Percentiles rank a stretch among this genome's conserved stretches.
These are phyloP conservation scores for Allium cepa DNA, from an alignment of 106 monocot species.

Conservation along the genomic window DNA sequence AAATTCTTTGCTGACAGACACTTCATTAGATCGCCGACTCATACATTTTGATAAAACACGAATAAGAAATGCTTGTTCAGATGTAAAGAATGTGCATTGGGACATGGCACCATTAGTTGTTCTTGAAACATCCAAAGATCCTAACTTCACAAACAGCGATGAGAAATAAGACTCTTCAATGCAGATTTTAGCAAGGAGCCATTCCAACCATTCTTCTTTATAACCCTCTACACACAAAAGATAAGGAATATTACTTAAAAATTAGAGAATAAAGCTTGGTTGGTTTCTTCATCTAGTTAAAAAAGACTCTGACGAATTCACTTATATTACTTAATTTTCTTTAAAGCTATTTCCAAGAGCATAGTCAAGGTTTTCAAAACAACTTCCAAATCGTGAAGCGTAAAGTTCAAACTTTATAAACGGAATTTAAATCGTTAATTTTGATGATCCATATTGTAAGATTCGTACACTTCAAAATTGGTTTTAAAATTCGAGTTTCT, in stretches of 20 bases:
- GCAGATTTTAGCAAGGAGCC: conserved; percentile 64
- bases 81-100: conserved; percentile 14
- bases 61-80: conserved; percentile 62
- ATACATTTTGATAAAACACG: conserved; percentile 48
- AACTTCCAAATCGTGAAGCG: no score
- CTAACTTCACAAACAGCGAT: conserved; percentile 32
- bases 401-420: no score
- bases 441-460: no score
- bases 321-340: no score
- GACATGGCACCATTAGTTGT: not conserved
- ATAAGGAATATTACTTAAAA: not conserved
- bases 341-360: no score
- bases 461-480: no score
- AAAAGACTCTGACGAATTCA: no score
- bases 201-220: conserved; percentile 66
- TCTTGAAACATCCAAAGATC: conserved; percentile 3
- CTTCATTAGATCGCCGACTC: conserved; percentile 34
- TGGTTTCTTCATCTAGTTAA: no score
- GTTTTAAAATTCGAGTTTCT: no score
- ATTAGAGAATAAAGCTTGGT: not conserved
- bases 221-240: conserved; percentile 37
- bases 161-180: conserved; percentile 51
- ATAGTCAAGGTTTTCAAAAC: no score
- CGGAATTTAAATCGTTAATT: no score
- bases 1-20: conserved; percentile 35